A percentile compares a stretch with the other conserved stretches of the same genome.
phyloP scores from a whole-genome alignment of 148 eudicot species.

The Vaccinium darrowii region DNA sequence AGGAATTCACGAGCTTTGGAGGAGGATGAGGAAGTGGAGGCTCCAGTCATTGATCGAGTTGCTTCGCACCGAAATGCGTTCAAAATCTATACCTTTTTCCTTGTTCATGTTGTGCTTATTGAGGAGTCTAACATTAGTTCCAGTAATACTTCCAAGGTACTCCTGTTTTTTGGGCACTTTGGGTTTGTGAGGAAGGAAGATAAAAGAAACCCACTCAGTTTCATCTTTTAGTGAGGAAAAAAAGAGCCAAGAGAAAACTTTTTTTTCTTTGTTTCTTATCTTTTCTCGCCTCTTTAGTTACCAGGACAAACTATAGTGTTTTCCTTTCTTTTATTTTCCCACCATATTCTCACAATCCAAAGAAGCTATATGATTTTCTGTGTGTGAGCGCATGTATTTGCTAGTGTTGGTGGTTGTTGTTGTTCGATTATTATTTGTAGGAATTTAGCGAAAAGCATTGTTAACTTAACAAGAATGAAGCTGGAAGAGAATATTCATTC shows the following conservation, averaged over 20 bases:
- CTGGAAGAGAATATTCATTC: background rate
- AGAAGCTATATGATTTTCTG: background rate
- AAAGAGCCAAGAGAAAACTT: background rate
- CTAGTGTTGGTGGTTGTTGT: background rate
- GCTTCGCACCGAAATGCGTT: constrained; percentile 83
- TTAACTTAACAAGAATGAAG: background rate
- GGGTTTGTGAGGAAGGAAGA: background rate
- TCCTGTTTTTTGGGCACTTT: background rate
- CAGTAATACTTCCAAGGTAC: constrained; percentile 52
- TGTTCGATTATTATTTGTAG: background rate
- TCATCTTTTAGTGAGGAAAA: background rate
- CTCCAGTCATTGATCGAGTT: constrained; percentile 43
- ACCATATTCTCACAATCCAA: background rate
- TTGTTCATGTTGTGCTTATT: constrained; percentile 54
- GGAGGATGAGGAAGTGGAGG: constrained; percentile 22
- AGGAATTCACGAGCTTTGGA: constrained; percentile 26
- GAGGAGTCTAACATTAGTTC: constrained; percentile 51
- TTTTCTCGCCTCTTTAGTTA: background rate
- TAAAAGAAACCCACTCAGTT: background rate
- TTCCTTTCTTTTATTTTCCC: background rate
- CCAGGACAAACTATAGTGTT: background rate
- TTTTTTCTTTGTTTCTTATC: background rate
- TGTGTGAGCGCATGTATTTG: background rate
- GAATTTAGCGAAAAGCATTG: background rate
- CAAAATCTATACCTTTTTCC: constrained; percentile 78